Conservation (phyloP, 1,284 basidiomycete species). For the Naganishia cerealis region DNA sequence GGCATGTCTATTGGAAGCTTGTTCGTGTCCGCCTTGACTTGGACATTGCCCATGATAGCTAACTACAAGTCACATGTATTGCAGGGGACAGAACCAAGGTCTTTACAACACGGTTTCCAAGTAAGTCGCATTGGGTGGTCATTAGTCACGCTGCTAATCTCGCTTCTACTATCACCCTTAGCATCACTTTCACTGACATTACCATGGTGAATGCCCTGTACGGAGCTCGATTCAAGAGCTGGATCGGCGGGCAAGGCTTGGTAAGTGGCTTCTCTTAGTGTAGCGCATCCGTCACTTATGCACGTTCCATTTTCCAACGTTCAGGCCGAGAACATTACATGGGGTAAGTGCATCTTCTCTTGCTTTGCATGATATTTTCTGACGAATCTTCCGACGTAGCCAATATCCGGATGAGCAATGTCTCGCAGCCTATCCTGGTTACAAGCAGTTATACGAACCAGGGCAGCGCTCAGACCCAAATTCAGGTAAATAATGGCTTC, state of each 20-base stretch:
- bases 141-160: background rate
- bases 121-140: conserved; percentile 26
- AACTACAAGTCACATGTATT: background rate
- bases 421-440: conserved; percentile 56
- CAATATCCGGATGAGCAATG: conserved; percentile 42
- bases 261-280: conserved; percentile 46
- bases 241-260: conserved; percentile 58
- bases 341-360: background rate
- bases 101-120: conserved; percentile 39
- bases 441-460: conserved; percentile 37
- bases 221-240: conserved; percentile 57
- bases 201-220: conserved; percentile 55
- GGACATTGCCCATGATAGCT: background rate
- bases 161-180: background rate
- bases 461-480: conserved; percentile 40
- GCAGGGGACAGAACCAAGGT: conserved; percentile 52
- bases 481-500: conserved; percentile 28
- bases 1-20: conserved; percentile 59
- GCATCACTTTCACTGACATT: conserved; percentile 40
- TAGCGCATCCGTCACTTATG: background rate
- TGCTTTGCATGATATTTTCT: background rate
- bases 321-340: conserved; percentile 42
- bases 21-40: background rate
- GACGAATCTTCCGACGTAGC: background rate
- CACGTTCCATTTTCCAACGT: background rate